Evolutionary conservation across 192 early-diverging fungal genomes (phyloP), one percentile per base, ranked within the genome.

Genomic region (Endogone sp.): DNA sequence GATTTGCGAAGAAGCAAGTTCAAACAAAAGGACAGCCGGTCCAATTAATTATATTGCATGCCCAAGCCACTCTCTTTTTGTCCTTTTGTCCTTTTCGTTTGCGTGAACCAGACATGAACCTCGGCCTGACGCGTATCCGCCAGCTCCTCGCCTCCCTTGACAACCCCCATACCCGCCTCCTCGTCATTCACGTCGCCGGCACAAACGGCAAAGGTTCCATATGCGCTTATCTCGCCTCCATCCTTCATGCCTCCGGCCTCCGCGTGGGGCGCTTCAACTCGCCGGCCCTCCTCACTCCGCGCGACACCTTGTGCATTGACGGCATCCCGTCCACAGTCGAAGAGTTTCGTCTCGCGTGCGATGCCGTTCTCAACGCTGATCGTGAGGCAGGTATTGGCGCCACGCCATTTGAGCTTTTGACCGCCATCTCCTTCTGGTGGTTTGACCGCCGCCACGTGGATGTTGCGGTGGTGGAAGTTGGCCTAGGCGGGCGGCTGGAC

Each of bases 171-270:
- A 69, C 75, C 21, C 32, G 67, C 13, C 55, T 82, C 3, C 64
- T 67, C 3, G 70, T 68, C 8, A 79, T 95, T 25, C 94, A 95
- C 73, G 90, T 95, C 1, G 92, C 91, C 4, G 94, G 94, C 21
- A 95, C 94, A 1, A 95, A 95, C 71, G 94, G 94, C 58, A 95
- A 95, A 73, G 94, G 94, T 13, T 93, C 90, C 0, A 85, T 92
- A 4, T 89, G 88, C 68, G 85, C 93, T 4, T 78, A 89, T 30
- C 66, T 85, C 27, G 37, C 74, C 22, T 65, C 73, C 60, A 72
- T 74, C 28, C 61, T 79, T 2, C 28, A 54, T 60, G 76, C 70
- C 9, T 60, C 69, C 10, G 62, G 67, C 29, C 68, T 64, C 54
- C 67, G 22, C 28, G 78, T 82, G 22, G 94, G 89, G 31, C 83